Percentiles rank a stretch among this genome's conserved stretches.
Conservation (phyloP, 2,329 filamentous ascomycete genomes). For the Cytospora piceicola region DNA sequence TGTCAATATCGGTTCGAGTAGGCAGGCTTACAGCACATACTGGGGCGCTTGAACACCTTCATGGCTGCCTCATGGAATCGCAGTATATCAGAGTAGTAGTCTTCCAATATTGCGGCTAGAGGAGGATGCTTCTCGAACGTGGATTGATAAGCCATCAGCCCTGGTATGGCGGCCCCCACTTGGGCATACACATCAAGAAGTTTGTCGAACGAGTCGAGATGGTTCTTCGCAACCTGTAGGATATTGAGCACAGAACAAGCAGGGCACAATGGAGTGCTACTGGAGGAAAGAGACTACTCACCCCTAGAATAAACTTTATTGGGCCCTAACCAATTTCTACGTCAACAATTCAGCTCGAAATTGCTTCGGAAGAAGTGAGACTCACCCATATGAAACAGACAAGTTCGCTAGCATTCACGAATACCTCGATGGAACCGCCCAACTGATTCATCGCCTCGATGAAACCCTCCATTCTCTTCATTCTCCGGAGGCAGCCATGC, state of each 20-base stretch:
- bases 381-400: slow-evolving; percentile 14
- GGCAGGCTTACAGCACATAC: neutral
- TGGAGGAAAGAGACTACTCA: neutral
- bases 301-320: slow-evolving; percentile 2
- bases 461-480: neutral
- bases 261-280: neutral
- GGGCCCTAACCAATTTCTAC: neutral
- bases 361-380: too few relatives aligned
- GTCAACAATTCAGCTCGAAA: neutral
- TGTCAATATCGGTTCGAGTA: too few relatives aligned
- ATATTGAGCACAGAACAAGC: neutral
- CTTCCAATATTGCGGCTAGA: neutral
- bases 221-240: neutral
- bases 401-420: slow-evolving; percentile 4
- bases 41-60: neutral
- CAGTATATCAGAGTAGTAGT: slow-evolving; percentile 15
- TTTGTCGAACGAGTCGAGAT: slow-evolving; percentile 12
- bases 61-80: slow-evolving; percentile 8
- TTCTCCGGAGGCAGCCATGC: slow-evolving; percentile 6
- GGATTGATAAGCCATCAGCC: neutral
- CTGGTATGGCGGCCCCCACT: neutral
- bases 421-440: neutral
- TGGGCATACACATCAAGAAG: slow-evolving; percentile 9
- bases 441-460: slow-evolving; percentile 11
- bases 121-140: slow-evolving; percentile 7